Percentiles rank a stretch among this genome's conserved stretches.
Conservation (phyloP, 2,329 filamentous ascomycete genomes). For the Fusarium incarnatum region DNA sequence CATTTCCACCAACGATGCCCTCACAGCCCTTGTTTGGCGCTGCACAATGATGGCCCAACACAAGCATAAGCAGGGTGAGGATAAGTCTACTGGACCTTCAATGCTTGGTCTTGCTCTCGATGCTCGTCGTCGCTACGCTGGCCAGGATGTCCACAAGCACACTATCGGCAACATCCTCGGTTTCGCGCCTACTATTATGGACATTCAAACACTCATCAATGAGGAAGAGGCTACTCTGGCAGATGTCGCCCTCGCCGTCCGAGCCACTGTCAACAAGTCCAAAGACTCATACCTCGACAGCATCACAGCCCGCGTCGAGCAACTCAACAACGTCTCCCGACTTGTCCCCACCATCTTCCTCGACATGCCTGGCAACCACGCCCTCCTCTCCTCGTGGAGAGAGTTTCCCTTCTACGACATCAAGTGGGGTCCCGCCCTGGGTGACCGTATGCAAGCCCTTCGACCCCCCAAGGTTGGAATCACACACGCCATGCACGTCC, state of each 20-base stretch:
- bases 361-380: conserved; percentile 17
- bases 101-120: conserved; percentile 14
- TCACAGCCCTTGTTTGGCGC: conserved; percentile 17
- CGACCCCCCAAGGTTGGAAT: conserved; percentile 5
- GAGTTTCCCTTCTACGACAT: conserved; percentile 22
- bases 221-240: conserved; percentile 1
- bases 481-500: conserved; percentile 13
- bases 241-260: conserved; percentile 8
- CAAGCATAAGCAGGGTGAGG: neutral
- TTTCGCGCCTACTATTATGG: conserved; percentile 11
- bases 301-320: neutral
- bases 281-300: conserved; percentile 1
- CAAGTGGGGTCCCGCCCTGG: conserved; percentile 12
- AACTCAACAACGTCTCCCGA: neutral
- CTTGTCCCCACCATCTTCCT: conserved; percentile 4
- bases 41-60: conserved; percentile 18
- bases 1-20: conserved; percentile 17
- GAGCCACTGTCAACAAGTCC: conserved; percentile 14
- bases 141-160: conserved; percentile 9
- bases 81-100: neutral
- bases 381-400: conserved; percentile 14
- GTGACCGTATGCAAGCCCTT: neutral
- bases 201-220: conserved; percentile 3
- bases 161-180: conserved; percentile 15
- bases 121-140: conserved; percentile 12